These are phyloP conservation scores for Neurospora discreta DNA, from an alignment of 495 filamentous ascomycete genomes.

Conservation along the genomic window DNA sequence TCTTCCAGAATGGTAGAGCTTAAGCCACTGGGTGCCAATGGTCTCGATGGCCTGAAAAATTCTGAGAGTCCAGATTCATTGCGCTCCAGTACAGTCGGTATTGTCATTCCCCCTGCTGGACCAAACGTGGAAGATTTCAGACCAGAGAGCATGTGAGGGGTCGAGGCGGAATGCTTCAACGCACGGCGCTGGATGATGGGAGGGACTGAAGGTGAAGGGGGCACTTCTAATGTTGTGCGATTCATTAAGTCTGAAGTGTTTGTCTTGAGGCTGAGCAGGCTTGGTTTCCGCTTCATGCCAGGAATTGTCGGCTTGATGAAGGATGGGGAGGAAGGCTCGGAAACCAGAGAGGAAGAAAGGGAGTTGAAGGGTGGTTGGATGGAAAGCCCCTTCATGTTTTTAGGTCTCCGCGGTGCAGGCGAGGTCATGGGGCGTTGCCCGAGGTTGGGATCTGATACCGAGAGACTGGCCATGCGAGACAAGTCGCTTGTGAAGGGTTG, in stretches of 20 bases:
- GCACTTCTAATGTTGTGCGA: conserved; percentile 30
- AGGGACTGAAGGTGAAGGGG: conserved; percentile 31
- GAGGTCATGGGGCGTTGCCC: conserved; percentile 47
- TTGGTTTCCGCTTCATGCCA: conserved; percentile 61
- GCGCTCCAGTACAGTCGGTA: conserved; percentile 37
- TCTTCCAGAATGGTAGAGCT: conserved; percentile 57
- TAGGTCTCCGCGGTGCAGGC: conserved; percentile 61
- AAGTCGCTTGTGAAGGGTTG: conserved; percentile 28
- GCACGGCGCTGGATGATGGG: conserved; percentile 43
- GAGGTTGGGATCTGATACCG: conserved; percentile 23
- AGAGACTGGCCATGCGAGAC: conserved; percentile 33
- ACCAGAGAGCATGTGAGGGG: conserved; percentile 42
- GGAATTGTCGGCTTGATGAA: conserved; percentile 68
- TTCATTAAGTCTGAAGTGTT: conserved; percentile 38
- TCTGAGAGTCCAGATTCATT: conserved; percentile 38
- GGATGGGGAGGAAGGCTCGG: conserved; percentile 69
- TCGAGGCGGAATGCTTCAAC: conserved; percentile 45
- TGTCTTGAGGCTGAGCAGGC: conserved; percentile 57
- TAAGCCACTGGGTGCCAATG: conserved; percentile 12
- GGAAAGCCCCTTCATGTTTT: conserved; percentile 90
- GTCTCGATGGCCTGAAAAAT: conserved; percentile 34
- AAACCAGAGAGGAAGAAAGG: conserved; percentile 35
- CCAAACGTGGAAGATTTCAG: conserved; percentile 43
- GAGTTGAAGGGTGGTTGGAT: conserved; percentile 61
- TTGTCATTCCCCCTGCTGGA: conserved; percentile 41